phyloP scores from a whole-genome alignment of 805 yeast species.

The Ogataea populi-albae region DNA sequence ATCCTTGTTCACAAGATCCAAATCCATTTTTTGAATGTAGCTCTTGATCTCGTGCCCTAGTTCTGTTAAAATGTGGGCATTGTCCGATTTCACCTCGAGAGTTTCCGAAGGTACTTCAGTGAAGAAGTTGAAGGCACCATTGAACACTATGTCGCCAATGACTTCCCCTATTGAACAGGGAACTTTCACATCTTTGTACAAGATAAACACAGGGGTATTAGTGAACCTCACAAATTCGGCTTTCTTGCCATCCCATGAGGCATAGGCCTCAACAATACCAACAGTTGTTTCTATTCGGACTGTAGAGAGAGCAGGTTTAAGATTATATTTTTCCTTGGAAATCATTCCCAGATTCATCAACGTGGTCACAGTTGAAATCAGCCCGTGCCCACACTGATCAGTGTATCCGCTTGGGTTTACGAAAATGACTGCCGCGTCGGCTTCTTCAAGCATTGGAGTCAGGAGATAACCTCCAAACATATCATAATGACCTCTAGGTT shows the following conservation, averaged over 20 bases:
- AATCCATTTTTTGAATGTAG: constrained; percentile 7
- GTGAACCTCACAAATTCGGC: constrained; percentile 24
- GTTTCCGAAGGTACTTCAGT: constrained; percentile 12
- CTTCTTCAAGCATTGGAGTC: constrained; percentile 19
- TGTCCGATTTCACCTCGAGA: constrained; percentile 17
- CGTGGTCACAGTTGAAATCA: constrained; percentile 25
- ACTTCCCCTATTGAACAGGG: constrained; percentile 17
- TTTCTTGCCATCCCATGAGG: constrained; percentile 25
- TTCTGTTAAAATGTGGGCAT: constrained; percentile 16
- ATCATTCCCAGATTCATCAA: constrained; percentile 20
- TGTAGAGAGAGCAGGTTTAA: constrained; percentile 22
- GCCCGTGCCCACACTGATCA: constrained; percentile 32
- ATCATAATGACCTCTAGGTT: constrained; percentile 30
- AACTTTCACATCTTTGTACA: constrained; percentile 15
- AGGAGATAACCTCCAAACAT: constrained; percentile 29
- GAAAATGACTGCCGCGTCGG: constrained; percentile 27
- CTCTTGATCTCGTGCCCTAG: constrained; percentile 23
- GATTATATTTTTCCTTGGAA: constrained; percentile 14
- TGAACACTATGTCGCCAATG: constrained; percentile 27
- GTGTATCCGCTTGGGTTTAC: constrained; percentile 28
- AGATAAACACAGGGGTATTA: constrained; percentile 25
- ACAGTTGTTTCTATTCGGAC: constrained; percentile 27
- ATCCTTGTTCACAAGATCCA: constrained; percentile 18
- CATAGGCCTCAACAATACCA: constrained; percentile 21
- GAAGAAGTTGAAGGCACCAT: constrained; percentile 28